These are phyloP conservation scores for Keqinozyma sinolaborantium DNA, from an alignment of 1,139 yeast genomes.

Conservation along the genomic window DNA sequence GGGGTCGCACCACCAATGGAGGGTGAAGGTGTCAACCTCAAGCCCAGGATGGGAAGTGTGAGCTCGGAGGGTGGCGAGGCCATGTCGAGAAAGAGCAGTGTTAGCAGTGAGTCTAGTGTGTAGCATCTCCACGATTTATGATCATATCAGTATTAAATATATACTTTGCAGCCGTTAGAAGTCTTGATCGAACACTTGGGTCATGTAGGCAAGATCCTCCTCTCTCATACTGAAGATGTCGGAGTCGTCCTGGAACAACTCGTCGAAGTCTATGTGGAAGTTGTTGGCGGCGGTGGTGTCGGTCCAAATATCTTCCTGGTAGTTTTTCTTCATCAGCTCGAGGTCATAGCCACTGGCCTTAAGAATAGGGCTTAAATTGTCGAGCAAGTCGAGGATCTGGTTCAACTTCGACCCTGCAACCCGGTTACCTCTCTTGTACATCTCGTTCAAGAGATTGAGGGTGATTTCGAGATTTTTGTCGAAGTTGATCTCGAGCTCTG, in stretches of 20 bases:
- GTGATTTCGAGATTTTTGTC: conserved; percentile 18
- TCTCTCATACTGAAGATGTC: conserved; percentile 2
- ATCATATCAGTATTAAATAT: background rate
- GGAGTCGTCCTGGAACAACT: conserved; percentile 1
- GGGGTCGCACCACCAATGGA: conserved; percentile 3
- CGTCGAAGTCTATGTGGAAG: background rate
- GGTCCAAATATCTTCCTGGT: background rate
- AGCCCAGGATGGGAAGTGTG: conserved; percentile 20
- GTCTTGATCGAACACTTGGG: conserved; percentile 2
- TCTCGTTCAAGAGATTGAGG: conserved; percentile 18
- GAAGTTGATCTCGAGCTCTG: conserved; percentile 9
- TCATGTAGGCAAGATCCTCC: conserved; percentile 4
- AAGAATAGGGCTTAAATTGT: conserved; percentile 7
- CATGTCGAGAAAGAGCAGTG: conserved; percentile 15
- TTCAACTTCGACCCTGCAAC: conserved; percentile 22
- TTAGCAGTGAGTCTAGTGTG: conserved; percentile 8
- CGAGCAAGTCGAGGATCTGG: conserved; percentile 16
- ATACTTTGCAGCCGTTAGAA: conserved; percentile 2
- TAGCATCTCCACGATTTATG: conserved; percentile 2
- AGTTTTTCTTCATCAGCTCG: background rate
- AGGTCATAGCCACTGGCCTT: background rate
- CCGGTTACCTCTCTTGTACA: conserved; percentile 20
- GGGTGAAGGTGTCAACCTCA: conserved; percentile 4
- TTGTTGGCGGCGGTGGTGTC: background rate
- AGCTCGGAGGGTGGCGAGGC: conserved; percentile 12